Base-by-base conservation (phyloP, 352 stramenopile genomes). In the Plasmopara muralis region DNA sequence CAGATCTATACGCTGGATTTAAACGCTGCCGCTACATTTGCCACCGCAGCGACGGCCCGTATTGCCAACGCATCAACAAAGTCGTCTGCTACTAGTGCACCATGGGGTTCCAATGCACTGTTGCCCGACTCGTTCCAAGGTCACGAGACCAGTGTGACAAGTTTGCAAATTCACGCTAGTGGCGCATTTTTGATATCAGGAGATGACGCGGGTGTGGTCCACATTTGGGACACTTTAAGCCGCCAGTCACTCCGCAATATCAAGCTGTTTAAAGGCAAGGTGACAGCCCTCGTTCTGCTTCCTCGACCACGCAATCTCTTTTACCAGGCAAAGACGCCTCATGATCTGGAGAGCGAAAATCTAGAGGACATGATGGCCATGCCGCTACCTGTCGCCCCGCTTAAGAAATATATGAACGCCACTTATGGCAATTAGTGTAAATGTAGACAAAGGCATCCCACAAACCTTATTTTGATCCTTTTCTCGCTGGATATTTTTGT, bases 371-470 rank as follows among this genome's bases (percentile, higher is more conserved):
- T 60, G 43, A 46, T 72, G 42, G 53, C 57, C 25, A 64, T 66
- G n/a, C 40, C 64, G 38, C 56, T 89, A 29, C 72, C 75, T n/a
- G 64, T 87, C 34, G 74, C 75, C 14, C 78, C 78, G 43, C 75
- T 89, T 37, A 85, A 86, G 46, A 89, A 89, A 63, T 89, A 87
- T 66, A 85, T 89, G 72, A 77, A 76, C 53, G 43, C 60, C 35
- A 55, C 48, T 10, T 56, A 57, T 33, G 53, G 65, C 57, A 57
- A 54, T 37, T 64, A 60, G 40, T 55, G 46, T 56, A 45, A 47
- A 60, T 64, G 57, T 62, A 64, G 54, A 67, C 61, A 60, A n/a
- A n/a, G 25, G 40, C 52, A 16, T 41, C 20, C 6, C 41, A 20
- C 35, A 15, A 28, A 44, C 9, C 40, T 35, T 30, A 20, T 35